Evolutionary conservation across 371 early-diverging fungal species (phyloP).

Genomic region (Mycotypha africana): DNA sequence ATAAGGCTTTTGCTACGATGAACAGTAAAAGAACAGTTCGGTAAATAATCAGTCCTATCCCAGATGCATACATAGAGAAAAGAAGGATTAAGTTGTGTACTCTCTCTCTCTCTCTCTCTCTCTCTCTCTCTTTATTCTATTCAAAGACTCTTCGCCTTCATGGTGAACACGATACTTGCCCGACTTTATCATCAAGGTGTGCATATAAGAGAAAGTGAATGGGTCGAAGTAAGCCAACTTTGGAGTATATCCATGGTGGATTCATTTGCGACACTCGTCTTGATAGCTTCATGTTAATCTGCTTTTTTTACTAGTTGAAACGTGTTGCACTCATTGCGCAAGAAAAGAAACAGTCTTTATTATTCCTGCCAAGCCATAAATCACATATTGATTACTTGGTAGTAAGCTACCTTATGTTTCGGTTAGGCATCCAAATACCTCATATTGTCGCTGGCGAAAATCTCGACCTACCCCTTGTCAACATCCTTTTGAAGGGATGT

Average conservation of each 20-base stretch:
- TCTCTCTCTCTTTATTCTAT: no score
- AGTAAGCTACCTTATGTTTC: slow-evolving; percentile 76
- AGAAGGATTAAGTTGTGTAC: no score
- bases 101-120: no score
- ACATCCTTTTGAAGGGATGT: slow-evolving; percentile 56
- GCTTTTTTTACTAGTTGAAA: slow-evolving; percentile 51
- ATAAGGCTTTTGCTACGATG: slow-evolving; percentile 66
- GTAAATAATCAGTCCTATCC: no score
- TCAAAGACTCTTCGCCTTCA: slow-evolving; percentile 66
- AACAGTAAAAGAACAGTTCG: slow-evolving; percentile 32
- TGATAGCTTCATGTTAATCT: no score
- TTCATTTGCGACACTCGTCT: no score
- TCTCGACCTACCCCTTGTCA: slow-evolving; percentile 78
- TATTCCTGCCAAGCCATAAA: slow-evolving; percentile 85
- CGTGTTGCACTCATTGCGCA: slow-evolving; percentile 61
- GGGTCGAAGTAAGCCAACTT: slow-evolving; percentile 53
- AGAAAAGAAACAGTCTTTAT: slow-evolving; percentile 66
- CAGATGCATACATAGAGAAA: no score
- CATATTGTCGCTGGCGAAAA: slow-evolving; percentile 91
- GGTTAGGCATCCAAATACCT: slow-evolving; percentile 79
- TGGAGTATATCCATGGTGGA: neutral
- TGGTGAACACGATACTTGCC: slow-evolving; percentile 69
- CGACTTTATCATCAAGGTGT: slow-evolving; percentile 82
- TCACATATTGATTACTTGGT: slow-evolving; percentile 91
- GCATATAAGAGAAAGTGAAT: slow-evolving; percentile 78